Evolutionary conservation across 176 grass and related monocot species (phyloP).

Genomic region (Stipa capillata): DNA sequence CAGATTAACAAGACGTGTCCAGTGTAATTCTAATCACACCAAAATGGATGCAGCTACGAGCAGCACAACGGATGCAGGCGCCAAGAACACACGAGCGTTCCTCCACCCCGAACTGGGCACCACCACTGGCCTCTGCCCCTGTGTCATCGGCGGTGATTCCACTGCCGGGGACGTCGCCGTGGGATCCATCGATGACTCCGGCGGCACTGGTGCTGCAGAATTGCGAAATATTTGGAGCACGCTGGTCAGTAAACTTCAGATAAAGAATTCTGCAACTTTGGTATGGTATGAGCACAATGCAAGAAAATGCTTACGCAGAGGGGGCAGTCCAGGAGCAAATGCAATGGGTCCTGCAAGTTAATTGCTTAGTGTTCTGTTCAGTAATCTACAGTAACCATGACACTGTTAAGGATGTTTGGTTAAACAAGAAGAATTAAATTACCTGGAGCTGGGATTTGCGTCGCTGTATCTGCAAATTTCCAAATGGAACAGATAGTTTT

Average conservation of each 20-base stretch:
- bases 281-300: not conserved
- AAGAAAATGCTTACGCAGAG: slow-evolving; percentile 50
- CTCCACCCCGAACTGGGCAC: slow-evolving; percentile 39
- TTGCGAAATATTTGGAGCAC: not conserved
- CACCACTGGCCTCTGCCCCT: slow-evolving; percentile 43
- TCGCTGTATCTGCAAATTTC: slow-evolving; percentile 11
- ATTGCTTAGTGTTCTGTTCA: not conserved
- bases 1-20: slow-evolving; percentile 4
- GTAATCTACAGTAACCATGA: not conserved
- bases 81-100: not conserved
- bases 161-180: slow-evolving; percentile 2
- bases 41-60: slow-evolving; percentile 13
- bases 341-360: slow-evolving; percentile 41
- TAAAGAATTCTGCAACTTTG: not conserved
- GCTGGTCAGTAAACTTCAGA: not conserved
- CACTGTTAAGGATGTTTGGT: not conserved
- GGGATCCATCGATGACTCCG: slow-evolving; percentile 27
- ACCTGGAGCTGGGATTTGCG: slow-evolving; percentile 32
- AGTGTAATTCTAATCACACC: too few relatives aligned
- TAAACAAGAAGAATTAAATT: not conserved
- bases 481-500: not conserved
- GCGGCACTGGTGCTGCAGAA: slow-evolving; percentile 32
- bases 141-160: slow-evolving; percentile 25
- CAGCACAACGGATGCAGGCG: not conserved
- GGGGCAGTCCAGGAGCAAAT: slow-evolving; percentile 59